Percentiles rank a stretch among this genome's conserved stretches.
Evolutionary conservation across 2,329 filamentous ascomycete species (phyloP).

Genomic region (Pseudocercospora pini-densiflorae): DNA sequence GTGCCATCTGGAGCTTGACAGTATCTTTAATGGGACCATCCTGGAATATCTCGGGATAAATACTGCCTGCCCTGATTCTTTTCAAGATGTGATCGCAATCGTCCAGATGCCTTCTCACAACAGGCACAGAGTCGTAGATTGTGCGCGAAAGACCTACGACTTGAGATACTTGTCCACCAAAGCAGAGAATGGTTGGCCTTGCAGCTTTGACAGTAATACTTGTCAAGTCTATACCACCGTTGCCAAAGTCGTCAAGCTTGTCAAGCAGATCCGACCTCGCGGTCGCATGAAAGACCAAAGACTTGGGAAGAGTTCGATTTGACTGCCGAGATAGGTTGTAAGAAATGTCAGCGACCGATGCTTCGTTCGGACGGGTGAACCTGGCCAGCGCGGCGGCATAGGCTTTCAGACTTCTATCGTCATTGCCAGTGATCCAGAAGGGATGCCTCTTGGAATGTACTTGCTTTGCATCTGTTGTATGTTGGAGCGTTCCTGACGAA

Average conservation of each 20-base stretch:
- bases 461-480: background rate
- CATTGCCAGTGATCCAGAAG: background rate
- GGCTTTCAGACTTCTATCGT: background rate
- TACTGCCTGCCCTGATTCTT: conserved; percentile 12
- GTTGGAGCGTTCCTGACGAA: background rate
- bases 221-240: background rate
- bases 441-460: background rate
- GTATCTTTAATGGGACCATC: conserved; percentile 13
- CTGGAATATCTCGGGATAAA: conserved; percentile 24
- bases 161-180: conserved; percentile 20
- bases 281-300: background rate
- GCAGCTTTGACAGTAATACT: background rate
- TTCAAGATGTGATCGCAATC: conserved; percentile 12
- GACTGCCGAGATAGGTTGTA: background rate
- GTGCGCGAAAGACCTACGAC: conserved; percentile 13
- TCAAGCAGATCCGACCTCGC: background rate
- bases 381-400: background rate
- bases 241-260: background rate
- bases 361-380: background rate
- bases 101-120: conserved; percentile 19
- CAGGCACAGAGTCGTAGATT: conserved; percentile 4
- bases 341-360: background rate
- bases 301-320: background rate
- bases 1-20: conserved; percentile 14
- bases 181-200: conserved; percentile 19